Evolutionary conservation across 352 stramenopile genomes (phyloP), one percentile per base, ranked within the genome.

Genomic region (Elongisporangium undulatum): DNA sequence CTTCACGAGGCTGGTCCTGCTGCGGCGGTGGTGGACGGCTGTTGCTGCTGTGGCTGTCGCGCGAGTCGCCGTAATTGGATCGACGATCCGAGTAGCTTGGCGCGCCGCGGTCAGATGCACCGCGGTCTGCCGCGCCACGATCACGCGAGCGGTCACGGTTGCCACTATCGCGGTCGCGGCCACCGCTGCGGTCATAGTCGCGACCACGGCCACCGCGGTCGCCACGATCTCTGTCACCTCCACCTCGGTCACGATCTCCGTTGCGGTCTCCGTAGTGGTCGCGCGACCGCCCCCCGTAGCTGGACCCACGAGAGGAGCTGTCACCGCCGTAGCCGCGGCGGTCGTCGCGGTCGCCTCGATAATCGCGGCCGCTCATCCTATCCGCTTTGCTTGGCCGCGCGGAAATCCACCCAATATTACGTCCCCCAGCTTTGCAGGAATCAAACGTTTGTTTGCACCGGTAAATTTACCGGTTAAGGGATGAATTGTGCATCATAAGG

Each of bases 191-290:
- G 24, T 63, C 55, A 9, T 61, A 58, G 52, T 66, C 62, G 21
- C 64, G 56, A 45, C 49, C 53, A 51, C 58, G 50, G 10, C 63
- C 58, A 13, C 58, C 48, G 38, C 68, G 58, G 26, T 72, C 64
- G 24, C 64, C 58, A 22, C 68, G 64, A 59, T 83, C 75, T 23
- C 69, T 66, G 60, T 75, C 73, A 58, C 75, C 63, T 21, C 66
- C 29, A 22, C 74, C 65, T n/a, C 69, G 55, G 15, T 61, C 57
- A 12, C 63, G 53, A 2, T 75, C 69, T 54, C 64, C 58, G 34
- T 53, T 66, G 53, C 64, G 54, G 5, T 50, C 20, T 5, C 53
- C 34, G 10, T 51, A 49, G 10, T 67, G 48, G 17, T 61, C 48
- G 23, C 34, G 34, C 34, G 34, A 45, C 9, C 34, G 34, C 12